These are phyloP conservation scores for Rhodotorula sp. DNA, from an alignment of 1,284 basidiomycete genomes.

Conservation along the genomic window DNA sequence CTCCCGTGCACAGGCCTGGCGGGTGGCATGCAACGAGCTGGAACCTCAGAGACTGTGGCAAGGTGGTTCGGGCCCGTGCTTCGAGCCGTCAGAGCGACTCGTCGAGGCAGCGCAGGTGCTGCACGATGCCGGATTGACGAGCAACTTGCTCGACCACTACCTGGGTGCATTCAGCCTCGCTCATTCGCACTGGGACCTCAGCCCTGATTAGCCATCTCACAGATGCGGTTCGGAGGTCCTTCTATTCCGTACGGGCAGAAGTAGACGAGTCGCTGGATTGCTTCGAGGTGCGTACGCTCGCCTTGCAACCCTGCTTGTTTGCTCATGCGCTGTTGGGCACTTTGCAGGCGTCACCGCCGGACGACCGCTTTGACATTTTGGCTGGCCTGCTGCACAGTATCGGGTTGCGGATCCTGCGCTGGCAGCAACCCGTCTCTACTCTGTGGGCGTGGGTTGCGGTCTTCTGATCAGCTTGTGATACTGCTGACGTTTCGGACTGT, in stretches of 20 bases:
- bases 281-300: slow-evolving; percentile 3
- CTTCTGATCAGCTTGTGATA: fast-evolving
- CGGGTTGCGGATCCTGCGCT: slow-evolving; percentile 27
- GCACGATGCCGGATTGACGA: slow-evolving; percentile 49
- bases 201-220: neutral
- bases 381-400: slow-evolving; percentile 29
- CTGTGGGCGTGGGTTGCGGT: slow-evolving; percentile 21
- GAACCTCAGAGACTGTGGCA: neutral
- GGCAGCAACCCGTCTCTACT: slow-evolving; percentile 33
- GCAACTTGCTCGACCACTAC: slow-evolving; percentile 60
- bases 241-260: slow-evolving; percentile 19
- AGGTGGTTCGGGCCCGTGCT: neutral
- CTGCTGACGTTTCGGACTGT: neutral
- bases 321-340: neutral
- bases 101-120: neutral
- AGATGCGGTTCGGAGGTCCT: slow-evolving; percentile 13
- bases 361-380: neutral
- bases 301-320: no score
- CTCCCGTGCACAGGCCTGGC: neutral
- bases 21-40: neutral
- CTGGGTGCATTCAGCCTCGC: slow-evolving; percentile 62
- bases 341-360: neutral
- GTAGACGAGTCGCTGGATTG: slow-evolving; percentile 15
- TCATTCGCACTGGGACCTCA: slow-evolving; percentile 55
- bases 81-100: neutral